A percentile compares a stretch with the other conserved stretches of the same genome.
Evolutionary conservation across 805 yeast genomes (phyloP).

Genomic region (Barnettozyma populi): DNA sequence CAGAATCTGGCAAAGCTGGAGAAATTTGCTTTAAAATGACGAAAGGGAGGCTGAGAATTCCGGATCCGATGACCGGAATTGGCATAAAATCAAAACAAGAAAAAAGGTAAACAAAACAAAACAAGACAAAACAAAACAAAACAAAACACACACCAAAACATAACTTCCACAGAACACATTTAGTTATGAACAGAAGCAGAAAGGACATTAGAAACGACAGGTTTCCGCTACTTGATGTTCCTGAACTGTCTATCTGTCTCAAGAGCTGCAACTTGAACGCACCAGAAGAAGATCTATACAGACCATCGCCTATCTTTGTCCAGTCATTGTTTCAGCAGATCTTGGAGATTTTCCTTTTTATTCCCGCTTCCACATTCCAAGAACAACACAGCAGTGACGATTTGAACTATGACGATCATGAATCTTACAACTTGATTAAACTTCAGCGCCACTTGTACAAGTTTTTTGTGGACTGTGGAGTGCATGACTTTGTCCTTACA

Average conservation of each 20-base stretch:
- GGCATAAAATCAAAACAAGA: conserved; percentile 2
- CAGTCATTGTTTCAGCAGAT: conserved; percentile 54
- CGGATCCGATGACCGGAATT: conserved; percentile 8
- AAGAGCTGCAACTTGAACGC: conserved; percentile 58
- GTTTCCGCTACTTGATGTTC: conserved; percentile 57
- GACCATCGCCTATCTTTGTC: conserved; percentile 54
- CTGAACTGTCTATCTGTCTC: conserved; percentile 54
- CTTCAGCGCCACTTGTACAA: conserved; percentile 54
- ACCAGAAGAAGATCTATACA: conserved; percentile 50
- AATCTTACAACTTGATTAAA: conserved; percentile 46
- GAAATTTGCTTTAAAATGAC: neutral
- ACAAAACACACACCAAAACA: neutral
- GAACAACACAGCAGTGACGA: conserved; percentile 4
- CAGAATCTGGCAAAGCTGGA: neutral
- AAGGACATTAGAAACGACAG: conserved; percentile 33
- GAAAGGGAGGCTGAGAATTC: neutral
- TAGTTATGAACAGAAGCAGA: conserved; percentile 1
- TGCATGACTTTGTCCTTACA: conserved; percentile 66
- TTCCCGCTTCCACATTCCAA: conserved; percentile 20
- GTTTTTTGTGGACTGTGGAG: conserved; percentile 68
- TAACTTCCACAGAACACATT: neutral
- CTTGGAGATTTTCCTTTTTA: conserved; percentile 53
- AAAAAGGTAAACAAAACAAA: conserved; percentile 10
- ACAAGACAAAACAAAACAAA: neutral
- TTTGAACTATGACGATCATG: conserved; percentile 17